A percentile compares a stretch with the other conserved stretches of the same genome.
phyloP scores from a whole-genome alignment of 495 filamentous ascomycete species.

The Penicillium nucicola region DNA sequence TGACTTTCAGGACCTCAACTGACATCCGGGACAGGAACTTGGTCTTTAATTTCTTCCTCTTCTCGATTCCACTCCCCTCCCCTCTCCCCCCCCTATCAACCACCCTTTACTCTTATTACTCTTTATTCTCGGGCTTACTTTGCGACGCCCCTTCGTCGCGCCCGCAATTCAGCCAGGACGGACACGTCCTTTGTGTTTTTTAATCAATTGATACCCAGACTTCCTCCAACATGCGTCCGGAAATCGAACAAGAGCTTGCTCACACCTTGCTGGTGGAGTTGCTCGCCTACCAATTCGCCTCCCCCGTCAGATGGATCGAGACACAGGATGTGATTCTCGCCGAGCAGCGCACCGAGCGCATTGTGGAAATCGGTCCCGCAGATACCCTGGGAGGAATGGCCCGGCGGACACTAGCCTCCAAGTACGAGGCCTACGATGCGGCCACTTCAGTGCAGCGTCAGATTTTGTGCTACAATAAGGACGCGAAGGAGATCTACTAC shows the following conservation, averaged over 20 bases:
- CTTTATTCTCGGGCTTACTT: background rate
- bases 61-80: too few relatives aligned
- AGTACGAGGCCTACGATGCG: conserved; percentile 98
- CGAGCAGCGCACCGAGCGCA: conserved; percentile 91
- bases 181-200: conserved; percentile 5
- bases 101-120: conserved; percentile 5
- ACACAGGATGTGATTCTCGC: conserved; percentile 99
- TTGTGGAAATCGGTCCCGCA: conserved; percentile 95
- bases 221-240: conserved; percentile 79
- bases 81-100: too few relatives aligned
- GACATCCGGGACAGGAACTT: background rate
- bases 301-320: conserved; percentile 98
- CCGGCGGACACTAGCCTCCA: conserved; percentile 89
- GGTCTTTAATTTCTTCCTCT: conserved; percentile 3
- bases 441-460: conserved; percentile 92
- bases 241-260: conserved; percentile 97
- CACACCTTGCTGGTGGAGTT: conserved; percentile 98
- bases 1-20: conserved; percentile 5
- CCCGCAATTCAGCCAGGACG: background rate
- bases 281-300: conserved; percentile 98
- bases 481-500: conserved; percentile 99
- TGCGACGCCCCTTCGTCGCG: background rate
- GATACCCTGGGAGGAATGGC: conserved; percentile 99
- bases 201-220: conserved; percentile 20
- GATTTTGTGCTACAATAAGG: conserved; percentile 99